Base-by-base conservation (phyloP, 2,329 filamentous ascomycete species). In the Neofusicoccum parvum region DNA sequence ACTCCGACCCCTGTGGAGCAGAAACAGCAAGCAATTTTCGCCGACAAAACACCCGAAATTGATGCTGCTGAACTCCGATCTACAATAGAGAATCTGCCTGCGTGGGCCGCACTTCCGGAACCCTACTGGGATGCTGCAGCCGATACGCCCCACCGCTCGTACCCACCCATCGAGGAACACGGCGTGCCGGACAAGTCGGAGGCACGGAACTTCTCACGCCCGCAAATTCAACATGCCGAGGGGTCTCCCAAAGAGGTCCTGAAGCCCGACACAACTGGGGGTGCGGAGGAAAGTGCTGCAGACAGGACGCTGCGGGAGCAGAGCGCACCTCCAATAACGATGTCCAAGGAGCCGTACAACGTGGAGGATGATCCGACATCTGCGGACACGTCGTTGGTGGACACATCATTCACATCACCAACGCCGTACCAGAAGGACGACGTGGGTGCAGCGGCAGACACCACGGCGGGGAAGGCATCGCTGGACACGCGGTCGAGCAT, bases 351-450 rank as follows among this genome's bases (percentile, higher is more conserved):
- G 10, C 56, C 56, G 10, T 60, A 60, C 7, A 27, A 27, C 1
- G 27, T 60, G 10, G 56, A 60, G 32, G 56, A 60, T 1, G 56
- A 60, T 11, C 56, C 56, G 10, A 60, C 56, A 14, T 60, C 56
- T 10, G 43, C 56, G 7, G 56, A 60, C 17, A 60, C 56, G 43
- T 60, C 56, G 41, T 7, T 60, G 32, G 56, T 37, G 32, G 56
- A 60, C 27, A 17, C 23, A 5, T 60, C 56, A 2, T 60, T 48
- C 43, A 37, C 56, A 7, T 39, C 39, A 17, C 27, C 23, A 9
- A 20, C 54, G 5, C 39, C 54, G 12, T 34, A 17, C 32, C 12
- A 7, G 14, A 23, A 17, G 43, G 56, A 37, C 32, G 41, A 60
- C 5, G 27, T 7, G 5, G 5, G 5, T 32, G 0, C 27, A 5